Percentiles rank a stretch among this genome's conserved stretches.
These are phyloP conservation scores for Nicotiana sylvestris DNA, from an alignment of 257 asterid genomes.

Conservation along the genomic window DNA sequence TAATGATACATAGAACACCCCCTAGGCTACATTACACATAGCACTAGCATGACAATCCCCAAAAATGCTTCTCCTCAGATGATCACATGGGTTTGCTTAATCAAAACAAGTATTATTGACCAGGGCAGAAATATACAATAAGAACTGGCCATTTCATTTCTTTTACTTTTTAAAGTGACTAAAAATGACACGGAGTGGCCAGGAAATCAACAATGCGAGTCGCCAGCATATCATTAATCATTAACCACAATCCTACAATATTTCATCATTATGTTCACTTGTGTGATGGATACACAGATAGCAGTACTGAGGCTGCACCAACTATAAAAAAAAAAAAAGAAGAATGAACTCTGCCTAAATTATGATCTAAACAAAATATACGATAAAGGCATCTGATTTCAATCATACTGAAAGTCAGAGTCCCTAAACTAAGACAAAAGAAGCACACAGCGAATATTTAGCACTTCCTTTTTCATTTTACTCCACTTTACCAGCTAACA, in stretches of 20 bases:
- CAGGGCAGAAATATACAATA: neutral
- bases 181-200: neutral
- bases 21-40: neutral
- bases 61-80: neutral
- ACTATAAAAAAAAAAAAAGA: neutral
- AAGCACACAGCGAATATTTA: neutral
- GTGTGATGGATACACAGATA: neutral
- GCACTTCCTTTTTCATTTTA: neutral
- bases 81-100: neutral
- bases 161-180: neutral
- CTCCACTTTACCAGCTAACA: neutral
- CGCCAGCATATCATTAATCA: neutral
- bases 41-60: neutral
- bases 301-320: neutral
- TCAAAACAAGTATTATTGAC: neutral
- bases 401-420: neutral
- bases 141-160: neutral
- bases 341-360: neutral
- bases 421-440: neutral
- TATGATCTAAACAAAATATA: neutral
- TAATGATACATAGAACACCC: neutral
- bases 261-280: neutral
- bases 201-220: neutral
- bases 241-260: neutral
- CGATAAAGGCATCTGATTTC: neutral